Percentiles rank a stretch among this genome's conserved stretches.
These are phyloP conservation scores for Pseudopyricularia cyperi DNA, from an alignment of 2,329 filamentous ascomycete genomes.

Conservation along the genomic window DNA sequence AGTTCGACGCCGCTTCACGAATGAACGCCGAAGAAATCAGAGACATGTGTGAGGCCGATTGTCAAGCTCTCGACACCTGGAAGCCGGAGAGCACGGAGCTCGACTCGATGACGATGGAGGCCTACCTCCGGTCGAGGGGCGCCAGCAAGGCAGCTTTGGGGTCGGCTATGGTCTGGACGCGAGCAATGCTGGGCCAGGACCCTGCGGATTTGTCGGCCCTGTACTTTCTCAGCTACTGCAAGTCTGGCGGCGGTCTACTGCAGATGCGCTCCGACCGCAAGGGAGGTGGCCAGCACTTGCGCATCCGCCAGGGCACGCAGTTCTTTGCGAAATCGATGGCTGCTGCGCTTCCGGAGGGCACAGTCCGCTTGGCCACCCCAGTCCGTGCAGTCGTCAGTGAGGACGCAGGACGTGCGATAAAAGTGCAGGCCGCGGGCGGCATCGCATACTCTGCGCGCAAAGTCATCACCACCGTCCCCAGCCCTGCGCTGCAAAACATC, in stretches of 20 bases:
- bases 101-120: conserved; percentile 4
- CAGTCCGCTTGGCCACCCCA: conserved; percentile 15
- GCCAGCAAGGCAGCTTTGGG: conserved; percentile 1
- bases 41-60: neutral
- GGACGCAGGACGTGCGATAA: neutral
- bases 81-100: conserved; percentile 4
- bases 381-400: neutral
- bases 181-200: conserved; percentile 28
- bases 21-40: conserved; percentile 1
- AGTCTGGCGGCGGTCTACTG: conserved; percentile 34
- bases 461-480: conserved; percentile 35
- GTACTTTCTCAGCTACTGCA: conserved; percentile 43
- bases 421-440: neutral
- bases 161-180: conserved; percentile 6
- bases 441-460: neutral
- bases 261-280: conserved; percentile 38
- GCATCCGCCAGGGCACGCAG: conserved; percentile 33
- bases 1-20: neutral
- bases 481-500: conserved; percentile 29
- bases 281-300: conserved; percentile 38
- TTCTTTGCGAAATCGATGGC: conserved; percentile 5
- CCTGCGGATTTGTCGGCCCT: conserved; percentile 34
- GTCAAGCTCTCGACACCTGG: conserved; percentile 6
- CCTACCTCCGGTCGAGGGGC: conserved; percentile 2
- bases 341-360: neutral